A percentile compares a stretch with the other conserved stretches of the same genome.
Conservation (phyloP, 192 early-diverging fungal genomes). For the Paraglomus brasilianum region DNA sequence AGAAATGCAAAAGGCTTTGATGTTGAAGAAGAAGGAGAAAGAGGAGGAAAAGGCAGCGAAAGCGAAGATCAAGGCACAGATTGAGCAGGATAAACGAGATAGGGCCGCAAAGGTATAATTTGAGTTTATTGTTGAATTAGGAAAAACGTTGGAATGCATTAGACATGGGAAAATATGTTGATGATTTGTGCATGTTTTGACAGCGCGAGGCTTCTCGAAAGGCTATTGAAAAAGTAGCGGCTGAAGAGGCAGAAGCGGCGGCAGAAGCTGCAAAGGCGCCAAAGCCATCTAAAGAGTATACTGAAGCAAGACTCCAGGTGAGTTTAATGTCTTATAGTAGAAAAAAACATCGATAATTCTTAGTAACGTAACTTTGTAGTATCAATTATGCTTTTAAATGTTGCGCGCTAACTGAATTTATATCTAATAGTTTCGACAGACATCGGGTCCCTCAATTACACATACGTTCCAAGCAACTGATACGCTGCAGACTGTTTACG, state of each 20-base stretch:
- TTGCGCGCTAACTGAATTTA: not conserved
- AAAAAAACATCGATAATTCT: not conserved
- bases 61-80: conserved; percentile 71
- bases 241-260: conserved; percentile 29
- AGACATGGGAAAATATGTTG: conserved; percentile 18
- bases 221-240: no score
- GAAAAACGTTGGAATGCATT: conserved; percentile 11
- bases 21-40: conserved; percentile 73
- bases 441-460: conserved; percentile 45
- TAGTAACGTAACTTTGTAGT: not conserved
- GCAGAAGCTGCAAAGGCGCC: conserved; percentile 36
- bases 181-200: conserved; percentile 38
- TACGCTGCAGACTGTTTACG: conserved; percentile 59
- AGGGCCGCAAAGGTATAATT: conserved; percentile 64
- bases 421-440: not conserved
- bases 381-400: not conserved
- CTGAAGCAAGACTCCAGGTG: conserved; percentile 75
- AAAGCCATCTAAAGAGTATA: conserved; percentile 60
- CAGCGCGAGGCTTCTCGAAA: conserved; percentile 31
- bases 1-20: conserved; percentile 73
- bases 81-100: conserved; percentile 78
- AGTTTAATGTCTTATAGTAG: conserved; percentile 27
- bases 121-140: not conserved
- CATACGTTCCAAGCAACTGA: conserved; percentile 62
- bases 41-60: conserved; percentile 73